Evolutionary conservation across 441 rosid species (phyloP).

Genomic region (Euphorbia schlechtendalii): DNA sequence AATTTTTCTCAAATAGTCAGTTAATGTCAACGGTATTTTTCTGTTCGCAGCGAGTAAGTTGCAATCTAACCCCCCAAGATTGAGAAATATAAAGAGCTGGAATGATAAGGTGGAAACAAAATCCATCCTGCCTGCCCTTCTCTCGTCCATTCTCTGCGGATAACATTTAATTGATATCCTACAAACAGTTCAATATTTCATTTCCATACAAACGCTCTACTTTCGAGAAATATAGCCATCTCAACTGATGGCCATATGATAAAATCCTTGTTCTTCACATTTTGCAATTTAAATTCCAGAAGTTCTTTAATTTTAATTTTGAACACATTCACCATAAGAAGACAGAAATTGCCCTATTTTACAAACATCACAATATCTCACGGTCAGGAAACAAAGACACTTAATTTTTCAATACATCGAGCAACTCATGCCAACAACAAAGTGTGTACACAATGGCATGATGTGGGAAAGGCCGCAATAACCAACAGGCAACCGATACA

Average conservation of each 20-base stretch:
- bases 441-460: constrained; percentile 8
- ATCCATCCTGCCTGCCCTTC: not conserved
- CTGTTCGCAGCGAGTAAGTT: too few species aligned
- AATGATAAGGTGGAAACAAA: constrained; percentile 1
- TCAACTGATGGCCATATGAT: not conserved
- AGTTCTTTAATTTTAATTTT: not conserved
- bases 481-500: constrained; percentile 26
- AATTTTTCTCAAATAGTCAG: too few species aligned
- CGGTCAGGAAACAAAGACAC: not conserved
- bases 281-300: not conserved
- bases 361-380: constrained; percentile 2
- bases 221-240: not conserved
- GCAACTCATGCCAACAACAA: constrained; percentile 9
- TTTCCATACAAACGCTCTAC: not conserved
- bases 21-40: too few species aligned
- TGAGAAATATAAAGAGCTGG: constrained; percentile 4
- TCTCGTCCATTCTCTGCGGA: constrained; percentile 7
- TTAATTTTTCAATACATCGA: constrained; percentile 4
- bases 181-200: not conserved
- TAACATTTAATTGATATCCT: not conserved
- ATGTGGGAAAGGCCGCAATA: constrained; percentile 9
- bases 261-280: not conserved
- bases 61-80: not conserved
- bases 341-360: not conserved
- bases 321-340: not conserved